Base-by-base conservation (phyloP, 164 flowering plant genomes). In the Berberis vulgaris region DNA sequence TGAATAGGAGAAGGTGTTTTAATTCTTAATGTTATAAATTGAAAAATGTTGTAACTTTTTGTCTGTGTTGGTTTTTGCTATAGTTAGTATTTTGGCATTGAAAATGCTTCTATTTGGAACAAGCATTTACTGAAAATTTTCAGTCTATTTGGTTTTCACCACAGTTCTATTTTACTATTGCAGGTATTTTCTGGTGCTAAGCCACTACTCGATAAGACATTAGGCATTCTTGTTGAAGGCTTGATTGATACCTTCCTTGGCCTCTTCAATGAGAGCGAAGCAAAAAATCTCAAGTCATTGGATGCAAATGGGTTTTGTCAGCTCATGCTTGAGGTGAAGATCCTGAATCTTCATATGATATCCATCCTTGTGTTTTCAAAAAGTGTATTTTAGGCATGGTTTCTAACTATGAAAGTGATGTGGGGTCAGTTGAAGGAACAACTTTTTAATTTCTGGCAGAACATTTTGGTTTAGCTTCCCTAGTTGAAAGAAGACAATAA, bases 271-370 rank as follows among this genome's bases (percentile, higher is more conserved):
- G 99, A 91, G 78, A 81, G 88, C 69, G 63, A 80, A 74, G 49
- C 73, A 49, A 84, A 80, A 73, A 84, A 89, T 65, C 89, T 95
- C 50, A 83, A 80, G 73, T 78, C 85, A 60, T 70, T 91, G 76
- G 99, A 95, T 81, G 78, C 97, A 66, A 95, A 87, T 82, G 99
- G 99, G 66, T 95, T 91, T 67, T 95, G 93, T 70, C 99, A 91
- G 79, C 91, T 95, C 72, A 95, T 89, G 97, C 96, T 91, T 71
- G 99, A 95, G 99, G 99, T 87, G 65, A 75, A 43, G 60, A 11
- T 11, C 41, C 59, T 5, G 7, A 38, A 47, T 50, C 10, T 6
- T 38, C 40, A 57, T 45, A 9, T 62, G 11, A 39, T 50, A 41
- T 55, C 41, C 40, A 26, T 38, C 42, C 7, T 56, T 56, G 41